These are phyloP conservation scores for Cymbopogon flexuosus DNA, from an alignment of 202 grass and related monocot genomes.

Conservation along the genomic window DNA sequence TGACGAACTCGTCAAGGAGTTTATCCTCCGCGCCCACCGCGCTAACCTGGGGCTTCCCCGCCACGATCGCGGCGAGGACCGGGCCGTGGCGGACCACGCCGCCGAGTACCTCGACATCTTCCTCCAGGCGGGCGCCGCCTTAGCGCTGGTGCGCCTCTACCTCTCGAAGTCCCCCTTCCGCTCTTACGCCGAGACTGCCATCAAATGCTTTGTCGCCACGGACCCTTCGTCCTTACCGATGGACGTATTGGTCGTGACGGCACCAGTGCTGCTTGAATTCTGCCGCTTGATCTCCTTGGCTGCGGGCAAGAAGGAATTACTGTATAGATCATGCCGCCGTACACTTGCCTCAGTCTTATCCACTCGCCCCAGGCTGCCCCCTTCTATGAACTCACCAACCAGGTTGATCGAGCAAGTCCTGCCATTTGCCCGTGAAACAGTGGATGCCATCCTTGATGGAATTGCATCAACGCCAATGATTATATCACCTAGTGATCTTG, in stretches of 20 bases:
- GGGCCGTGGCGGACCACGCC: neutral
- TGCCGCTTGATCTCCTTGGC: constrained; percentile 51
- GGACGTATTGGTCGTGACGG: constrained; percentile 33
- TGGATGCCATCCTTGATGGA: constrained; percentile 35
- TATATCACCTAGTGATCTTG: constrained; percentile 41
- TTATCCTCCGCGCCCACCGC: constrained; percentile 36
- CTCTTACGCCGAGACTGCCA: constrained; percentile 44
- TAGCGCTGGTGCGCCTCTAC: constrained; percentile 87
- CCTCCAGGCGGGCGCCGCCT: constrained; percentile 46
- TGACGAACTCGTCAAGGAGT: constrained; percentile 60
- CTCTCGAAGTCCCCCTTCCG: constrained; percentile 34
- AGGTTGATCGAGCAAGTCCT: constrained; percentile 58
- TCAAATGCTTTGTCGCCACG: constrained; percentile 51
- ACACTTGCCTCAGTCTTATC: constrained; percentile 54
- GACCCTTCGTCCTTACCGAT: constrained; percentile 36
- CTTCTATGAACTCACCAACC: constrained; percentile 34
- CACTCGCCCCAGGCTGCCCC: neutral
- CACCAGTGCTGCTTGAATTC: constrained; percentile 65
- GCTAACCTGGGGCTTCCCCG: neutral
- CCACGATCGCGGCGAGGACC: constrained; percentile 6
- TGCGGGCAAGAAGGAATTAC: constrained; percentile 45
- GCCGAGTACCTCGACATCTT: constrained; percentile 64
- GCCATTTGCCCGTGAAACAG: constrained; percentile 52
- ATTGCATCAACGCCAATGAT: constrained; percentile 48
- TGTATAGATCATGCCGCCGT: constrained; percentile 62